Evolutionary conservation across 768 basidiomycete genomes (phyloP).

Genomic region (Daedaleopsis nitida): DNA sequence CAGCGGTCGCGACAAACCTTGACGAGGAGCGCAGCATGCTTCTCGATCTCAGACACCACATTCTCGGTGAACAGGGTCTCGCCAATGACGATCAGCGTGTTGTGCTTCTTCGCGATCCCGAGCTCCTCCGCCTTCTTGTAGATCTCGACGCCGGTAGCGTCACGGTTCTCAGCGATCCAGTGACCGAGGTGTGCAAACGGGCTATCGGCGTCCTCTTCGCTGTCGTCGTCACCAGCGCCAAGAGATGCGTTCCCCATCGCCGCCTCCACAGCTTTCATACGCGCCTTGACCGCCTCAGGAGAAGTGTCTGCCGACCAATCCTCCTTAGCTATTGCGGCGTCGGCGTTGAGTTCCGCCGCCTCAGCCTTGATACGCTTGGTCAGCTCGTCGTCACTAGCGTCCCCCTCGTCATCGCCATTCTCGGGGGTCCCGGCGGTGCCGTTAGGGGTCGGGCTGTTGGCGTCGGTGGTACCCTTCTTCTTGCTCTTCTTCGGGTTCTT

Average conservation of each 20-base stretch:
- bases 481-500: conserved; percentile 78
- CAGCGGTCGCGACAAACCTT: conserved; percentile 56
- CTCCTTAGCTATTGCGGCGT: conserved; percentile 63
- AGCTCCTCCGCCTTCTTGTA: conserved; percentile 90
- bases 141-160: conserved; percentile 62
- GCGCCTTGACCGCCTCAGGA: conserved; percentile 82
- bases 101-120: conserved; percentile 95
- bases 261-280: conserved; percentile 69
- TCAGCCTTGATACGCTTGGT: conserved; percentile 92
- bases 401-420: conserved; percentile 42
- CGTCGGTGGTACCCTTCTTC: conserved; percentile 53
- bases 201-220: conserved; percentile 84
- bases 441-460: conserved; percentile 36
- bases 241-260: conserved; percentile 54
- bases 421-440: conserved; percentile 44
- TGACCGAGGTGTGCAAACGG: conserved; percentile 82
- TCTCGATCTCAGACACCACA: conserved; percentile 62
- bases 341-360: conserved; percentile 71
- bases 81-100: conserved; percentile 78
- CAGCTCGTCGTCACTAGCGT: conserved; percentile 77
- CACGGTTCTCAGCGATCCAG: conserved; percentile 80
- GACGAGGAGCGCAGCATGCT: conserved; percentile 68
- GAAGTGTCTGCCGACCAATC: conserved; percentile 95
- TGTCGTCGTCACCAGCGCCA: conserved; percentile 76
- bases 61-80: conserved; percentile 83